A percentile compares a stretch with the other conserved stretches of the same genome.
These are phyloP conservation scores for Phytophthora vignae DNA, from an alignment of 352 stramenopile species.

Conservation along the genomic window DNA sequence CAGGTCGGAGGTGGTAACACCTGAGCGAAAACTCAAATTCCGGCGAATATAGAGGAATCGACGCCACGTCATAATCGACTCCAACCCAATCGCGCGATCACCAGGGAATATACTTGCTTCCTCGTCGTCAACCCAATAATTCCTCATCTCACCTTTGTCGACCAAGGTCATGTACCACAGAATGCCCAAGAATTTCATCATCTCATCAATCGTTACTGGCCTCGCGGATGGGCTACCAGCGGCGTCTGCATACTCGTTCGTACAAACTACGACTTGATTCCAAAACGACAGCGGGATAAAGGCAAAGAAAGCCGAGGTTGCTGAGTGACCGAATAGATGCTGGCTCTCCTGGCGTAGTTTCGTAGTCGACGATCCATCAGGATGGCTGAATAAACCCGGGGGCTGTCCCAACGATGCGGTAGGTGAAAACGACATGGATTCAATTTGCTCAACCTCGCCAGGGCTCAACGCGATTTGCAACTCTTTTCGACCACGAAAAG, in stretches of 20 bases:
- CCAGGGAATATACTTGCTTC: background rate
- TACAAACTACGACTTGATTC: background rate
- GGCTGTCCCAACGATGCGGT: background rate
- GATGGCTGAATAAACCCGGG: slow-evolving; percentile 2
- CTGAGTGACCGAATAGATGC: background rate
- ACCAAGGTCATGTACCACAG: background rate
- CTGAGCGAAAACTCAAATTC: background rate
- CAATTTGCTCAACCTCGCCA: slow-evolving; percentile 14
- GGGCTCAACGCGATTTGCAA: slow-evolving; percentile 13
- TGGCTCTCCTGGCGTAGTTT: background rate
- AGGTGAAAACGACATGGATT: slow-evolving; percentile 13
- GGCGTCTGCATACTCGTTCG: slow-evolving; percentile 2
- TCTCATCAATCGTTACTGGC: slow-evolving; percentile 2
- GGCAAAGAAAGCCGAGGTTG: slow-evolving; percentile 2
- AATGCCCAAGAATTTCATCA: slow-evolving; percentile 9
- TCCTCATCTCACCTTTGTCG: background rate
- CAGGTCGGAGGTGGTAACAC: no score
- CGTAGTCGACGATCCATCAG: background rate
- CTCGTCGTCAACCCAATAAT: background rate
- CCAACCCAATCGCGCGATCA: background rate
- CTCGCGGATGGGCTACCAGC: background rate
- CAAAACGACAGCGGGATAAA: slow-evolving; percentile 9
- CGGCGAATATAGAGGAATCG: background rate
- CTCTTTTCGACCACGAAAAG: slow-evolving; percentile 7
- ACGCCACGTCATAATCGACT: background rate